phyloP scores from a whole-genome alignment of 2,329 filamentous ascomycete genomes.

The Biscogniauxia marginata region DNA sequence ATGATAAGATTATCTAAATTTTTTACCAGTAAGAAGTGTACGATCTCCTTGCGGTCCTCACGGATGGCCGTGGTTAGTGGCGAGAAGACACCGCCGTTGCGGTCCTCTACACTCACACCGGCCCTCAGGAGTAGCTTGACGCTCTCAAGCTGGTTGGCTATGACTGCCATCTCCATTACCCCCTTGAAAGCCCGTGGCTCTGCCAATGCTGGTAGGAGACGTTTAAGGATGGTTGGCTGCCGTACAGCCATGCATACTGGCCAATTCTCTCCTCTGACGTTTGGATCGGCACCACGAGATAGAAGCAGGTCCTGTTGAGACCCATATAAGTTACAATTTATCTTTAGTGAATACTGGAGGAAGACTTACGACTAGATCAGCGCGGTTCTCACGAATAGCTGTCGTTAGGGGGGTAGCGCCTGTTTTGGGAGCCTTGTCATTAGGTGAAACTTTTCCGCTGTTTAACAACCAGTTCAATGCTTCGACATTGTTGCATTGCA shows the following conservation, averaged over 20 bases:
- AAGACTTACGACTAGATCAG: constrained; percentile 48
- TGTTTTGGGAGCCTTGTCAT: constrained; percentile 53
- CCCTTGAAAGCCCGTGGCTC: constrained; percentile 64
- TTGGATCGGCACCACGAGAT: constrained; percentile 52
- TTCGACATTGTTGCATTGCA: constrained; percentile 59
- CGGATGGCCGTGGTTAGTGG: constrained; percentile 66
- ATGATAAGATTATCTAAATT: too few species aligned
- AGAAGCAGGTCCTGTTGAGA: constrained; percentile 18
- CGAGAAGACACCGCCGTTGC: constrained; percentile 71
- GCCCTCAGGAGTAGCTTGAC: constrained; percentile 64
- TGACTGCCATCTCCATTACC: constrained; percentile 66
- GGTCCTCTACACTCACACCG: constrained; percentile 68
- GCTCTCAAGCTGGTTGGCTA: constrained; percentile 64
- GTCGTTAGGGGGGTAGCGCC: constrained; percentile 65
- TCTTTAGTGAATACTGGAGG: background rate
- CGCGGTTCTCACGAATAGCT: constrained; percentile 59
- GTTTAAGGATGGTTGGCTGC: constrained; percentile 58
- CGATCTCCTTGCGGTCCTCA: constrained; percentile 60
- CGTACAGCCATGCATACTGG: constrained; percentile 67
- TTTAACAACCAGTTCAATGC: constrained; percentile 61
- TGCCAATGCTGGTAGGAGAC: constrained; percentile 55
- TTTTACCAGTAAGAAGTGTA: constrained; percentile 52
- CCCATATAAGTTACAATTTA: background rate
- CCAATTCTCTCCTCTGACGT: constrained; percentile 66
- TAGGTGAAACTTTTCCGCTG: constrained; percentile 55